Conservation (phyloP, 2,329 filamentous ascomycete species). For the Aureobasidium pullulans region DNA sequence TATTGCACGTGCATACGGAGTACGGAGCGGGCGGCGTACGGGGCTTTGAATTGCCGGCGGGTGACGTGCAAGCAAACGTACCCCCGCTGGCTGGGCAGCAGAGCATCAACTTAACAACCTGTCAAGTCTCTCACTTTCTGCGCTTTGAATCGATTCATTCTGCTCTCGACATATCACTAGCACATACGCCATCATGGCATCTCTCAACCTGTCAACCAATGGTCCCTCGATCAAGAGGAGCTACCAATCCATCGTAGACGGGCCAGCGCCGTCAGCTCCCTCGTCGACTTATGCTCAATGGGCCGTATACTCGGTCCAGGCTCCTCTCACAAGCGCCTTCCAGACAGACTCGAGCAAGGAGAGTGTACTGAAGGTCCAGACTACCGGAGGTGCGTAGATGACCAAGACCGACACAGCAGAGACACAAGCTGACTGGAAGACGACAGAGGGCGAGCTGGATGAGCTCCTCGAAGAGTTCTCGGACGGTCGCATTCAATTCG, state of each 20-base stretch:
- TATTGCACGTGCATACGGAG: neutral
- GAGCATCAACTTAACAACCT: neutral
- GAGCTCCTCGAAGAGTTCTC: constrained; percentile 94
- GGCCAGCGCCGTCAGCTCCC: constrained; percentile 57
- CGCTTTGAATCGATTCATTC: neutral
- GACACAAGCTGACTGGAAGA: neutral
- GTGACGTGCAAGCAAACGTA: neutral
- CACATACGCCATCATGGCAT: constrained; percentile 58
- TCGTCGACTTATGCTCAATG: constrained; percentile 70
- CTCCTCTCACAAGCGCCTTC: constrained; percentile 87
- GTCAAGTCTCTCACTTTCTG: neutral
- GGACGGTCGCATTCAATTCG: constrained; percentile 93
- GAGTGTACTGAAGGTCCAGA: constrained; percentile 90
- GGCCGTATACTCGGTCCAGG: constrained; percentile 89
- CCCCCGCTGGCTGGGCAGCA: neutral
- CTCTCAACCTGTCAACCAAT: constrained; percentile 50
- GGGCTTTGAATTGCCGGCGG: neutral
- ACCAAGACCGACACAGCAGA: neutral
- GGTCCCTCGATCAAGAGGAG: constrained; percentile 47
- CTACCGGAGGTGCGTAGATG: constrained; percentile 62
- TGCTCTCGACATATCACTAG: neutral
- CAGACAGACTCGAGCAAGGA: constrained; percentile 80
- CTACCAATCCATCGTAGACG: constrained; percentile 61
- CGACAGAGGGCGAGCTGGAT: constrained; percentile 75
- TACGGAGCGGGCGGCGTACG: neutral